phyloP scores from a whole-genome alignment of 1,284 basidiomycete species.

The Pterulicium gracile region DNA sequence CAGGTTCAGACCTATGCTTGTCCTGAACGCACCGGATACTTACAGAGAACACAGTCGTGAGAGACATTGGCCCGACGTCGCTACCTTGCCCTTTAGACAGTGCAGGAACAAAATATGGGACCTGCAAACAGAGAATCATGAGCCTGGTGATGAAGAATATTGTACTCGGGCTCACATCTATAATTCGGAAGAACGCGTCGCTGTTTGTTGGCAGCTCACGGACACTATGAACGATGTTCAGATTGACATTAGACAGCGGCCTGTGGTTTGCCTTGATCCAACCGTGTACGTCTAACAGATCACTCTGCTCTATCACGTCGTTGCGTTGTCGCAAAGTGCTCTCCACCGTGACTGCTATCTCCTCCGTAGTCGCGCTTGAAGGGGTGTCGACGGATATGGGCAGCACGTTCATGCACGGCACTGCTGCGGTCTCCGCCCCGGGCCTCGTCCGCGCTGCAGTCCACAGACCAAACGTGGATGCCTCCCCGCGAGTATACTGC shows the following conservation, averaged over 20 bases:
- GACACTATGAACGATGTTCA: constrained; percentile 31
- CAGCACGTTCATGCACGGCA: constrained; percentile 37
- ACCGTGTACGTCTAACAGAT: constrained; percentile 24
- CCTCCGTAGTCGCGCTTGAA: constrained; percentile 12
- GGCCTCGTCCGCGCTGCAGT: constrained; percentile 32
- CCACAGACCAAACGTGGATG: constrained; percentile 34
- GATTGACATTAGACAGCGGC: constrained; percentile 33
- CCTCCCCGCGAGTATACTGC: constrained; percentile 17
- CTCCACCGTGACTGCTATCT: constrained; percentile 23
- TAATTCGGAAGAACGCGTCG: constrained; percentile 2
- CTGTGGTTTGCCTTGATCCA: constrained; percentile 19
- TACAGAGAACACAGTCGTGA: background rate
- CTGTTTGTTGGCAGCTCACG: constrained; percentile 11
- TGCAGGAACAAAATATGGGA: constrained; percentile 22
- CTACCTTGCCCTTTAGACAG: constrained; percentile 8
- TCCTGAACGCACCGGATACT: background rate
- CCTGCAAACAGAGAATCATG: constrained; percentile 13
- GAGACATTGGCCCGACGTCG: constrained; percentile 13
- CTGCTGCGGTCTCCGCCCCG: constrained; percentile 26
- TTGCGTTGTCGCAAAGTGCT: constrained; percentile 27
- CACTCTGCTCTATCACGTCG: constrained; percentile 30
- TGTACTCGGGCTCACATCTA: background rate
- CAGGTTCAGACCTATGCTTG: background rate
- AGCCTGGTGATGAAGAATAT: background rate
- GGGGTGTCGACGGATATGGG: constrained; percentile 24